A percentile compares a stretch with the other conserved stretches of the same genome.
Evolutionary conservation across 2,329 filamentous ascomycete genomes (phyloP).

Genomic region (Elsinoe fawcettii): DNA sequence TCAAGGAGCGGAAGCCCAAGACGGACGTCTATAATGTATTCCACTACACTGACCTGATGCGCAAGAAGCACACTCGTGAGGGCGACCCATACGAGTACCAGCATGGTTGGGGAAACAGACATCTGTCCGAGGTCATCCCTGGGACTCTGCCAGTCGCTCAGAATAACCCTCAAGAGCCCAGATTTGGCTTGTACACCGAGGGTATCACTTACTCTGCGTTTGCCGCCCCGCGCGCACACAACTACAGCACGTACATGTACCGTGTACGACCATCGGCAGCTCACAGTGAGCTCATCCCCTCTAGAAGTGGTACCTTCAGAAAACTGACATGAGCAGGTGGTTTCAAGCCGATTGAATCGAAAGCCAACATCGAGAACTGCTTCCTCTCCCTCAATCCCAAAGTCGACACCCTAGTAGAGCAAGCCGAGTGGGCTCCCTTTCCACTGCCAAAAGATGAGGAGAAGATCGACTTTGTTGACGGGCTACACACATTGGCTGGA

Average conservation of each 20-base stretch:
- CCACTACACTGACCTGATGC: slow-evolving; percentile 33
- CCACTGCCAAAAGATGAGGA: slow-evolving; percentile 30
- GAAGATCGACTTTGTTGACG: slow-evolving; percentile 41
- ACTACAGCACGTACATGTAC: slow-evolving; percentile 41
- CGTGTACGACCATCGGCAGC: slow-evolving; percentile 37
- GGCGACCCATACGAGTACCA: slow-evolving; percentile 35
- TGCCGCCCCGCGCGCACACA: slow-evolving; percentile 35
- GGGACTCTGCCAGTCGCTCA: slow-evolving; percentile 37
- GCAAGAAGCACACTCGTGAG: slow-evolving; percentile 31
- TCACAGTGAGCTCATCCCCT: slow-evolving; percentile 32
- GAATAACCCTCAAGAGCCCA: slow-evolving; percentile 36
- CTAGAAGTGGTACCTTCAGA: slow-evolving; percentile 9
- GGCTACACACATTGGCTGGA: slow-evolving; percentile 44
- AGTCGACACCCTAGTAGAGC: slow-evolving; percentile 43
- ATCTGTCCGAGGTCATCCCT: slow-evolving; percentile 37
- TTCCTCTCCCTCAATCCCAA: slow-evolving; percentile 42
- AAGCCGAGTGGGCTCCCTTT: slow-evolving; percentile 43
- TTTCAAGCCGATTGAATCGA: slow-evolving; percentile 19
- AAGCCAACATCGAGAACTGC: slow-evolving; percentile 32
- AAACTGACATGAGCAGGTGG: slow-evolving; percentile 13
- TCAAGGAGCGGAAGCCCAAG: slow-evolving; percentile 26
- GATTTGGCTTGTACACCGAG: slow-evolving; percentile 41
- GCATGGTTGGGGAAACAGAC: slow-evolving; percentile 33
- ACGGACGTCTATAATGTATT: slow-evolving; percentile 33
- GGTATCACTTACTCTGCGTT: slow-evolving; percentile 40